These are phyloP conservation scores for Panicum miliaceum DNA, from an alignment of 176 grass and related monocot species.

Conservation along the genomic window DNA sequence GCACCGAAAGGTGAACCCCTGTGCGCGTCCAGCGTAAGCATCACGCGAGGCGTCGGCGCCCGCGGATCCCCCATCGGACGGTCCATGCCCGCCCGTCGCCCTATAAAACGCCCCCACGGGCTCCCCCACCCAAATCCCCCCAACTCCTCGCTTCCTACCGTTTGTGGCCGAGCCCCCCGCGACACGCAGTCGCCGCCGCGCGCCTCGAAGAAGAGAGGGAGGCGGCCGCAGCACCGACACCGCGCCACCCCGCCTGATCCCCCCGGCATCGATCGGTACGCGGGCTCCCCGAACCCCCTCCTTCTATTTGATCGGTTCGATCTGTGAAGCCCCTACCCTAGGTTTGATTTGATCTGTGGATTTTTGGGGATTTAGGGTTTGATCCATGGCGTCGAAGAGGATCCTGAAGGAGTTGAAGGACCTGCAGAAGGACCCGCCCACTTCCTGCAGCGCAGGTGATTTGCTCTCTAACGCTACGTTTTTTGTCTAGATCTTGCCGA, in stretches of 20 bases:
- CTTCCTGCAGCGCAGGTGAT: slow-evolving; percentile 84
- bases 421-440: slow-evolving; percentile 85
- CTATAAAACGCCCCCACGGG: slow-evolving; percentile 33
- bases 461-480: slow-evolving; percentile 12
- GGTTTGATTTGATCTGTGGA: slow-evolving; percentile 42
- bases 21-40: slow-evolving; percentile 60
- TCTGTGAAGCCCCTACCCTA: background rate
- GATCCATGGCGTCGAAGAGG: slow-evolving; percentile 87
- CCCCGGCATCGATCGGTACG: slow-evolving; percentile 44
- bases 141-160: slow-evolving; percentile 47
- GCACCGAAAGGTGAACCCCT: slow-evolving; percentile 55
- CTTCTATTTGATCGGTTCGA: background rate
- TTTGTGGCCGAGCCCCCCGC: slow-evolving; percentile 29
- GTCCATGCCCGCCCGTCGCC: background rate
- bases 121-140: slow-evolving; percentile 20
- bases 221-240: slow-evolving; percentile 34
- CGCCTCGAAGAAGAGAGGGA: slow-evolving; percentile 11
- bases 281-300: no score
- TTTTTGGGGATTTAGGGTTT: slow-evolving; percentile 55
- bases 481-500: slow-evolving; percentile 47
- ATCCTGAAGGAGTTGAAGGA: slow-evolving; percentile 95
- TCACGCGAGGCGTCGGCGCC: slow-evolving; percentile 52
- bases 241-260: background rate
- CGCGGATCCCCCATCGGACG: slow-evolving; percentile 54
- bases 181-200: slow-evolving; percentile 44